A percentile compares a stretch with the other conserved stretches of the same genome.
Evolutionary conservation across 768 basidiomycete species (phyloP).

Genomic region (Rhizopogon vinicolor): DNA sequence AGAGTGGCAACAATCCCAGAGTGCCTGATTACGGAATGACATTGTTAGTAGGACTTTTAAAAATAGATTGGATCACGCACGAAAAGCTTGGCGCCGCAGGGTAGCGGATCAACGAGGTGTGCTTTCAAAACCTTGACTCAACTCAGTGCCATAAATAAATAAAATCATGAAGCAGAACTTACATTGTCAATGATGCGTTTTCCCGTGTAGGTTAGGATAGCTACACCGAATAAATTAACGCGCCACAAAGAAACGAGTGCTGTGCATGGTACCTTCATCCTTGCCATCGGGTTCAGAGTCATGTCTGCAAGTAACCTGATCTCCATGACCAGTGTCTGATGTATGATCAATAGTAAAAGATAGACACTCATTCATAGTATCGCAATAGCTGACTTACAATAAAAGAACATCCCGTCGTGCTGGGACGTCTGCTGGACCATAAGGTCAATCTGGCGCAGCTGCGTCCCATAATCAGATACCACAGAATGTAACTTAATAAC

Average conservation of each 20-base stretch:
- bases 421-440: not conserved
- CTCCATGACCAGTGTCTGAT: conserved; percentile 47
- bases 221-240: conserved; percentile 3
- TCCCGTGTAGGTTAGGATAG: conserved; percentile 7
- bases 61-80: conserved; percentile 9
- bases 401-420: conserved; percentile 6
- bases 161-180: conserved; percentile 18
- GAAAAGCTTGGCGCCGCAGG: conserved; percentile 21
- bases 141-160: not conserved
- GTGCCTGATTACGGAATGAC: conserved; percentile 10
- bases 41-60: not conserved
- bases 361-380: not conserved
- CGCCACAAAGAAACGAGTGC: not conserved
- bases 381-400: not conserved
- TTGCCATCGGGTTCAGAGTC: conserved; percentile 43
- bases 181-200: conserved; percentile 21
- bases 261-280: conserved; percentile 40
- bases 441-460: conserved; percentile 3
- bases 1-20: conserved; percentile 27
- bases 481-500: not conserved
- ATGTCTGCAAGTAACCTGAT: conserved; percentile 38
- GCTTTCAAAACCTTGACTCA: conserved; percentile 16
- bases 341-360: not conserved
- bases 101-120: conserved; percentile 20
- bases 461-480: not conserved